Conservation (phyloP, 805 yeast genomes). For the Wickerhamiella hasegawae region DNA sequence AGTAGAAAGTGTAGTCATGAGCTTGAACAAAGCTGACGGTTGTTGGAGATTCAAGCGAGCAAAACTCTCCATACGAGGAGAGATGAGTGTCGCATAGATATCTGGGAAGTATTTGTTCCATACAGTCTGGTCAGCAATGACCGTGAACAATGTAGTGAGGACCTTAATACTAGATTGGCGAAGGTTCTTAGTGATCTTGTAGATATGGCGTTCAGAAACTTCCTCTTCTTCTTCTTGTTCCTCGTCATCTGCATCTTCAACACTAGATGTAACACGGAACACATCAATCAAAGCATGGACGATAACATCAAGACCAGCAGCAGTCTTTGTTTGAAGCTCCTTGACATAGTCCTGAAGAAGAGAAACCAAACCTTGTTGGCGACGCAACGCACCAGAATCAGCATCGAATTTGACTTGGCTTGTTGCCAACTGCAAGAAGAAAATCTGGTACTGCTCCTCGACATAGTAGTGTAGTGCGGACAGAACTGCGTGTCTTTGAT, state of each 20-base stretch:
- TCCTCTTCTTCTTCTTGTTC: constrained; percentile 4
- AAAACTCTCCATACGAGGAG: constrained; percentile 52
- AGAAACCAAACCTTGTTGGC: constrained; percentile 42
- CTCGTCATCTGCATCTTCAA: constrained; percentile 9
- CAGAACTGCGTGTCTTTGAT: constrained; percentile 36
- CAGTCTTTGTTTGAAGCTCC: constrained; percentile 43
- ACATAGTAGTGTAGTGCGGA: constrained; percentile 22
- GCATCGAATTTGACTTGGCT: constrained; percentile 30
- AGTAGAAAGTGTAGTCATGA: constrained; percentile 45
- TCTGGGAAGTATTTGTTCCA: constrained; percentile 39
- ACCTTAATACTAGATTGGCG: constrained; percentile 57
- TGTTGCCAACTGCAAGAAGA: constrained; percentile 49
- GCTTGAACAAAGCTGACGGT: constrained; percentile 57
- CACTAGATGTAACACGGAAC: constrained; percentile 23
- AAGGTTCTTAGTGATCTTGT: constrained; percentile 37
- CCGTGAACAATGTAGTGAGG: constrained; percentile 37
- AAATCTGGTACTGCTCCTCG: constrained; percentile 29
- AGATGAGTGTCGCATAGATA: constrained; percentile 38
- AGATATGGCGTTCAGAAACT: no score
- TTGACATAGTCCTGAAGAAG: constrained; percentile 39
- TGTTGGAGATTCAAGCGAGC: constrained; percentile 68
- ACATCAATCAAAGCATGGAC: constrained; percentile 43
- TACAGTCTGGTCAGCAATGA: constrained; percentile 32
- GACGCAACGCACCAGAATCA: constrained; percentile 6
- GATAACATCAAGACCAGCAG: constrained; percentile 32